Base-by-base conservation (phyloP, 1,139 yeast genomes). In the Fermentozyma sake region DNA sequence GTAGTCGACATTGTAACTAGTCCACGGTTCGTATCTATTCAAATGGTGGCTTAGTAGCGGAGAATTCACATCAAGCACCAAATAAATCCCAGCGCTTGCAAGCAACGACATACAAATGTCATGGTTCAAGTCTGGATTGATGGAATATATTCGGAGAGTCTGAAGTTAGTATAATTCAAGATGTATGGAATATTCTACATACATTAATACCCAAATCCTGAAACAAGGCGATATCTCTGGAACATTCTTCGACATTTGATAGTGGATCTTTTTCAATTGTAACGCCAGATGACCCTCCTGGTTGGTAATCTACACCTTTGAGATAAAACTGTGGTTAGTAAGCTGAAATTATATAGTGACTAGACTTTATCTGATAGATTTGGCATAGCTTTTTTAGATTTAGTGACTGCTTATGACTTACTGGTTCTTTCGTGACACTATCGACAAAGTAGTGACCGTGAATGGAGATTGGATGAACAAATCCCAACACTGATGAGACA, bases 71-170 rank as follows among this genome's bases (percentile, higher is more conserved):
- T 91, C 98, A 20, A 91, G 63, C 18, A 91, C 79, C 31, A 91
- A 68, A 51, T 91, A 91, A 19, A 91, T 89, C 0, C 97, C 97
- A 0, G 96, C 95, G 6, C 79, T 67, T 4, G 96, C 96, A 32
- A 91, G 66, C 60, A 89, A 58, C 0, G 94, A 73, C 97, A 91
- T 91, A 50, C 98, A 91, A 32, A 68, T 72, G 44, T 89, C 94
- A 54, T 91, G 98, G 50, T 87, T 71, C 34, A 86, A 61, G 34
- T 78, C 76, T 3, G 96, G 84, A 43, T 86, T 84, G 22, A 91
- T 72, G 1, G 96, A 80, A 48, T 91, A 91, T 9, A 91, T 81
- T 37, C 98, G 69, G 24, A 91, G 72, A 0, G 96, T 82, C 68
- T 72, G 44, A 7, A 52, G 10, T 9, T 32, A 41, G 35, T 13